Base-by-base conservation (phyloP, 371 early-diverging fungal genomes). In the Rhizopus arrhizus region DNA sequence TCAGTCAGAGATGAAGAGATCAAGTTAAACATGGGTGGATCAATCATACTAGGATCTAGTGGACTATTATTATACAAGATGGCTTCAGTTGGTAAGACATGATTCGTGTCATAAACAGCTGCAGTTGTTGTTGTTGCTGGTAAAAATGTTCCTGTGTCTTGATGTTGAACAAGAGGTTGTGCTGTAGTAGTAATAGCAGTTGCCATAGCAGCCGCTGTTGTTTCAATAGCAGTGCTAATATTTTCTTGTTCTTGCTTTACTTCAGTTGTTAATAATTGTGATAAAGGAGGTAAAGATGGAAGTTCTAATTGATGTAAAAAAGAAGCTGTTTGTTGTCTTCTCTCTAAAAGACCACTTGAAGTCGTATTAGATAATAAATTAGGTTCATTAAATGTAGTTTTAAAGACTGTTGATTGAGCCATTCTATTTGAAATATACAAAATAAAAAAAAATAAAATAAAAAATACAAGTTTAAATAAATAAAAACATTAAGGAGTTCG, bases 211-310 rank as follows among this genome's bases (percentile, higher is more conserved):
- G 54, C 52, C 4, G 60, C 52, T 9, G 47, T 60, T n/a, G 53
- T 62, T 41, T 54, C 56, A 28, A 38, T 52, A 16, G 59, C 50
- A 7, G 67, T 58, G 29, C 29, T 9, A n/a, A n/a, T 38, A 38
- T 58, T 48, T 2, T 46, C 38, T 52, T 52, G 29, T 13, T 59
- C 43, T 22, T 22, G 22, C 22, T 54, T 55, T 35, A 57, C 55
- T 35, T 57, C 61, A 40, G 59, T 59, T 4, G 47, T 47, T 43
- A 77, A 53, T 8, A 77, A 45, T 42, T 73, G 66, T 13, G 74
- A 72, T 16, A 74, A 62, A 9, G 74, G 67, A 31, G 78, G 74
- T 42, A 73, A 46, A 16, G 64, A 69, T 32, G 73, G 73, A 54
- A 74, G 47, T 41, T 73, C 69, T 4, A 77, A 51, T 45, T 60